Percentiles rank a stretch among this genome's conserved stretches.
Conservation (phyloP, 768 basidiomycete genomes). For the Russula dissimulans region DNA sequence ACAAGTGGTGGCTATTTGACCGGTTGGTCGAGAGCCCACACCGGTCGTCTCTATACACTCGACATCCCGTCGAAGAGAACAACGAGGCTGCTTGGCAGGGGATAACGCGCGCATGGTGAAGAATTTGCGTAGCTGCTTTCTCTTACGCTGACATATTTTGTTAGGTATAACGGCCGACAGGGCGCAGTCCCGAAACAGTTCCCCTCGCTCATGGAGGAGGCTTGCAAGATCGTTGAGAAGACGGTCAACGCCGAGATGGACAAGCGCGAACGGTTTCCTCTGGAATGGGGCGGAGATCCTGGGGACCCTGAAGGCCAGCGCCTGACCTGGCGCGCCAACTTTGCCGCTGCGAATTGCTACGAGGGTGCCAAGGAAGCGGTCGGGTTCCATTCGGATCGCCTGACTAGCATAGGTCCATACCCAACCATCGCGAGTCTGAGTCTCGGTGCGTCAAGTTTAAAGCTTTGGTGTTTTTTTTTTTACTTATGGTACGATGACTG, state of each 20-base stretch:
- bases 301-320: constrained; percentile 14
- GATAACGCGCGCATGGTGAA: constrained; percentile 67
- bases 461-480: neutral
- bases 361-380: constrained; percentile 75
- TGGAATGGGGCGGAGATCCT: constrained; percentile 51
- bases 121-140: neutral
- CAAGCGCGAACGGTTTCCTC: constrained; percentile 47
- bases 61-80: constrained; percentile 29
- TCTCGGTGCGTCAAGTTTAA: constrained; percentile 40
- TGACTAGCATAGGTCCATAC: constrained; percentile 76
- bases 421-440: constrained; percentile 81
- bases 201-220: constrained; percentile 66
- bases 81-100: constrained; percentile 52
- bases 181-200: constrained; percentile 50
- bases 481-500: neutral
- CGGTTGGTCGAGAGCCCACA: constrained; percentile 77
- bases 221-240: constrained; percentile 59
- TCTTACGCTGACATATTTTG: neutral
- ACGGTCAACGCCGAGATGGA: constrained; percentile 64
- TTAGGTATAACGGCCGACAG: constrained; percentile 71
- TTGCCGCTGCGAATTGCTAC: constrained; percentile 80
- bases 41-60: constrained; percentile 66
- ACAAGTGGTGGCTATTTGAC: constrained; percentile 83
- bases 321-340: constrained; percentile 64
- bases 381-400: constrained; percentile 73